Evolutionary conservation across 352 stramenopile genomes (phyloP).

Genomic region (Phytophthora syringae): DNA sequence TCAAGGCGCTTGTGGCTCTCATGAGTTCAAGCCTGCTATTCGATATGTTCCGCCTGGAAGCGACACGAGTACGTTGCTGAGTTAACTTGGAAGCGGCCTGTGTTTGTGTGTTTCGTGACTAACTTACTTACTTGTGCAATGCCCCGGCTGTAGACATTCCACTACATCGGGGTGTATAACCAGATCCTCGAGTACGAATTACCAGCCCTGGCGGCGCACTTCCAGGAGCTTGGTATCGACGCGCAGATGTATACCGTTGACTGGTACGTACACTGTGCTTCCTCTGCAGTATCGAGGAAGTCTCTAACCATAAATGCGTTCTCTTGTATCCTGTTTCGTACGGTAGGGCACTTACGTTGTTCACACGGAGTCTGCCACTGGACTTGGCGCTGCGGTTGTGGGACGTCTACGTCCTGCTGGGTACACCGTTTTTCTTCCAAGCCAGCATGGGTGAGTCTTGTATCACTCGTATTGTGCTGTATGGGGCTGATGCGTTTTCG

Average conservation of each 20-base stretch:
- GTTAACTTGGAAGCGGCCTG: slow-evolving; percentile 1
- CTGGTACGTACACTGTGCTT: slow-evolving; percentile 51
- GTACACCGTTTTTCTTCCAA: slow-evolving; percentile 89
- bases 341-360: slow-evolving; percentile 77
- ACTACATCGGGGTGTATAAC: slow-evolving; percentile 84
- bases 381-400: slow-evolving; percentile 79
- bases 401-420: slow-evolving; percentile 84
- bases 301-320: background rate
- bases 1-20: slow-evolving; percentile 82
- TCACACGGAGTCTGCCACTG: slow-evolving; percentile 77
- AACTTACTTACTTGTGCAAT: slow-evolving; percentile 10
- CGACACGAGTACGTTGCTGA: slow-evolving; percentile 63
- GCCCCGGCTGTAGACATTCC: slow-evolving; percentile 68
- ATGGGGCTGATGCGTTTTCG: slow-evolving; percentile 2
- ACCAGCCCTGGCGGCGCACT: slow-evolving; percentile 63
- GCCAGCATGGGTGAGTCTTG: slow-evolving; percentile 73
- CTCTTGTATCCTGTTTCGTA: background rate
- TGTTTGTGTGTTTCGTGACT: background rate
- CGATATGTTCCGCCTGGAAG: slow-evolving; percentile 88
- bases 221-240: slow-evolving; percentile 78
- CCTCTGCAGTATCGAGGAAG: background rate
- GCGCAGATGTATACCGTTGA: slow-evolving; percentile 89
- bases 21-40: slow-evolving; percentile 89
- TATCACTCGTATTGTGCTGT: background rate
- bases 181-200: slow-evolving; percentile 84